Base-by-base conservation (phyloP, 2,329 filamentous ascomycete species). In the Hypoxylon sp. region DNA sequence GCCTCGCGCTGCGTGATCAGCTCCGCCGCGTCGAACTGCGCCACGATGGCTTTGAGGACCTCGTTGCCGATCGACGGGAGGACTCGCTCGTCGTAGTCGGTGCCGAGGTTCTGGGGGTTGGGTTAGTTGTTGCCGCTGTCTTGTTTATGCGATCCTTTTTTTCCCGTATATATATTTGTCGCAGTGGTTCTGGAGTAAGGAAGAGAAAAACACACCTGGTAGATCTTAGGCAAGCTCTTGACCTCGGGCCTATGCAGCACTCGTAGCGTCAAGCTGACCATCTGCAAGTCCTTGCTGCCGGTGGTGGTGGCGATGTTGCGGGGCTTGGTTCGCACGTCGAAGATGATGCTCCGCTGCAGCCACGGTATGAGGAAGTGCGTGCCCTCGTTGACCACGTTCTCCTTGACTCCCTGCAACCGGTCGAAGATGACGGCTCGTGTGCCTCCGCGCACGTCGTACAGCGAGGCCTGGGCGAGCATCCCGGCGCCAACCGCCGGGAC, bases 31-130 rank as follows among this genome's bases (percentile, higher is more conserved):
- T 99, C 95, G 81, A 99, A 99, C 74, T 97, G 94, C 59, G 94
- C 94, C 50, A 99, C 94, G 66, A 99, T 97, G 67, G 92, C 85
- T 81, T 99, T 99, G 71, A 99, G 86, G 65, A 99, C 94, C 84
- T 99, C 94, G 79, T 99, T 99, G 67, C 95, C 94, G 75, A 99
- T 99, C 62, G 92, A 97, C 37, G 94, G 94, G 66, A 99, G 88
- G 51, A 99, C 94, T 74, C 94, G 85, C 83, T 99, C 94, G 73
- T 99, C 94, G 80, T 99, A 99, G 74, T 99, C 94, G 78, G 87
- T 89, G 69, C 94, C 94, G 73, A 99, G 93, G 71, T 91, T 94
- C 93, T 97, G 63, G 16, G 5, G 7, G 13, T n/a, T 9, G 23
- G 50, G 46, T 49, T 25, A 31, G 46, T 13, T 34, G 9, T 17